Percentiles rank a stretch among this genome's conserved stretches.
These are phyloP conservation scores for Inosperma sp. DNA, from an alignment of 768 basidiomycete genomes.

Conservation along the genomic window DNA sequence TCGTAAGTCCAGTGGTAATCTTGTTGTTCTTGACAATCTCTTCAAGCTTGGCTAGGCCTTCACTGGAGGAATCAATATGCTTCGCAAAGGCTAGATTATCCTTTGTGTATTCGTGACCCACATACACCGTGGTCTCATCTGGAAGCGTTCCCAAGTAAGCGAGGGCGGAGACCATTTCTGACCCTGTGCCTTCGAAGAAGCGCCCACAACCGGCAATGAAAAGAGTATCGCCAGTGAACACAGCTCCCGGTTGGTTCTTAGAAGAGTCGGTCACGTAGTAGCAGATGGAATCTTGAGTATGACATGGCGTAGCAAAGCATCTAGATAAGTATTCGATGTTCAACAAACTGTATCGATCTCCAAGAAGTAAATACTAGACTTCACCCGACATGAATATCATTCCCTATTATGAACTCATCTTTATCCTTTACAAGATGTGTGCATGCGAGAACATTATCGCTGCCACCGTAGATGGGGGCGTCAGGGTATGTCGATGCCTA, in stretches of 20 bases:
- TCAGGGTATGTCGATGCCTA: conserved; percentile 43
- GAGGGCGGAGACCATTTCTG: conserved; percentile 78
- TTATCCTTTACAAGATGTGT: conserved; percentile 76
- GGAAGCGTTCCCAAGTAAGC: conserved; percentile 70
- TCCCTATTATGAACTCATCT: conserved; percentile 72
- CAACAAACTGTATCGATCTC: conserved; percentile 4
- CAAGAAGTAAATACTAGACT: conserved; percentile 43
- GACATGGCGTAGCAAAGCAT: conserved; percentile 86
- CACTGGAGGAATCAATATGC: conserved; percentile 55
- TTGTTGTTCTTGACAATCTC: conserved; percentile 54
- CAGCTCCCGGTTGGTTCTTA: conserved; percentile 56
- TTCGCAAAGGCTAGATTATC: conserved; percentile 69
- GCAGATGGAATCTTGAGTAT: conserved; percentile 96
- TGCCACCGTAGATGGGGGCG: conserved; percentile 77
- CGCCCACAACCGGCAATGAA: conserved; percentile 87
- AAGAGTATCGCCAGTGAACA: conserved; percentile 94
- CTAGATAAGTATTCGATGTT: conserved; percentile 32
- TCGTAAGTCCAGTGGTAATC: conserved; percentile 75
- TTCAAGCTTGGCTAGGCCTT: conserved; percentile 54
- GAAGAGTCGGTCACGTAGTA: conserved; percentile 65
- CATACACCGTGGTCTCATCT: conserved; percentile 73
- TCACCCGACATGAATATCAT: conserved; percentile 52
- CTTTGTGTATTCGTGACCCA: conserved; percentile 90
- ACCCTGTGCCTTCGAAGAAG: conserved; percentile 85
- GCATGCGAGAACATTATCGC: conserved; percentile 58